Base-by-base conservation (phyloP, 2,329 filamentous ascomycete genomes). In the Malbranchea cinnamomea region DNA sequence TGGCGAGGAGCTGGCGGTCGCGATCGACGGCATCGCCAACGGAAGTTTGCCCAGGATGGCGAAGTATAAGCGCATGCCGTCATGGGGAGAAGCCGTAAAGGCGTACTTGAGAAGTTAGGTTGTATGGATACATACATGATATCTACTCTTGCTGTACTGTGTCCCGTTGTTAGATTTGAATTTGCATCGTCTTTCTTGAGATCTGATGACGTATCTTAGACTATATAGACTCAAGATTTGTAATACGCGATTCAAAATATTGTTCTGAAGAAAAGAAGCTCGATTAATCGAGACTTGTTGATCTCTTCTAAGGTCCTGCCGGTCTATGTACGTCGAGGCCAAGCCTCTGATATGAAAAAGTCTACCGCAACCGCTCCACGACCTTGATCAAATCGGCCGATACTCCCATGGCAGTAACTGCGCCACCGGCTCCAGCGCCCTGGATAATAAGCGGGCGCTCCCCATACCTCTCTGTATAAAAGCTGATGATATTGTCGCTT, bases 401-500 rank as follows among this genome's bases (percentile, higher is more conserved):
- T 26, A 98, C 87, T 36, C 89, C 89, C 87, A 95, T 95, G 16
- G 89, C 89, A 19, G 89, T 98, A 31, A 95, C 84, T 25, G 94
- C 85, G 40, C 81, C 85, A 44, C 89, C 89, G 15, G 89, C 89
- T 37, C 85, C 89, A 20, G 83, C 84, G 36, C 89, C 89, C 62
- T 95, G 87, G 39, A 98, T 73, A 50, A 94, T 93, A 39, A 98
- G 65, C 24, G 89, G 85, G 57, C 87, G 91, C 50, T 65, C 69
- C 35, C 84, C 84, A 51, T 98, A 98, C 46, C 89, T 71, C 66
- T 91, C 79, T 4, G 89, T 98, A 60, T 94, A 92, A 65, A 98
- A 94, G 64, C 78, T 92, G 52, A 98, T 93, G 53, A 98, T 92
- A 63, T 98, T 98, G 54, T 95, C 89, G 55, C 85, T 95, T 20